phyloP scores from a whole-genome alignment of 2,329 filamentous ascomycete genomes.

The Penicillium rolfsii region DNA sequence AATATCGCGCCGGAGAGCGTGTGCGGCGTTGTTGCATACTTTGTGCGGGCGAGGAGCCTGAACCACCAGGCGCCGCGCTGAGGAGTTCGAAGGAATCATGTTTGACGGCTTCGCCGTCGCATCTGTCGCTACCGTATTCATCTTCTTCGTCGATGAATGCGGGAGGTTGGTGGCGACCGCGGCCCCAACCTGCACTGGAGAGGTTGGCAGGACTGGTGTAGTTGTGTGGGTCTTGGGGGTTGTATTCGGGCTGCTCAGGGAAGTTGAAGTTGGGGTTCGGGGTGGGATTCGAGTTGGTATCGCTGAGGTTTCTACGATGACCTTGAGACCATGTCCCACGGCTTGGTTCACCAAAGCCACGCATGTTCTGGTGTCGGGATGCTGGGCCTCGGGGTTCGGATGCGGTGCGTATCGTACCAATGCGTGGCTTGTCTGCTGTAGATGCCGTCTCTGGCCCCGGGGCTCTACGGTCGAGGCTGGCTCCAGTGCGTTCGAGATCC shows the following conservation, averaged over 20 bases:
- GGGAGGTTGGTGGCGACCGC: conserved; percentile 48
- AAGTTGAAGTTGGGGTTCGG: neutral
- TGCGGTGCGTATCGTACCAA: conserved; percentile 54
- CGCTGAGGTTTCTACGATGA: conserved; percentile 38
- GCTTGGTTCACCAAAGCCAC: conserved; percentile 33
- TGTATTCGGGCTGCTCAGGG: conserved; percentile 16
- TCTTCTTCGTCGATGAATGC: conserved; percentile 81
- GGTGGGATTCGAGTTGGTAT: conserved; percentile 30
- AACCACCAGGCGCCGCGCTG: conserved; percentile 44
- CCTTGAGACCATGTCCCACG: conserved; percentile 37
- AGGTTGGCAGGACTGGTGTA: conserved; percentile 62
- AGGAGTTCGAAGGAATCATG: conserved; percentile 82
- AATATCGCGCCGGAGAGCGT: conserved; percentile 35
- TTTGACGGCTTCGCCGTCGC: conserved; percentile 71
- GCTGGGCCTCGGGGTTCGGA: conserved; percentile 56
- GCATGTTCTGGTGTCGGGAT: conserved; percentile 36
- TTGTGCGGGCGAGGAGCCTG: conserved; percentile 32
- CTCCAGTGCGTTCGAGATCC: conserved; percentile 42
- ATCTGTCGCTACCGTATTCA: conserved; percentile 70
- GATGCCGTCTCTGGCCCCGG: conserved; percentile 17
- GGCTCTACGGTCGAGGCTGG: conserved; percentile 40
- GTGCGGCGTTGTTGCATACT: conserved; percentile 30
- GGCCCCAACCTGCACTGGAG: conserved; percentile 46
- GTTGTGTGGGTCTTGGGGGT: conserved; percentile 48
- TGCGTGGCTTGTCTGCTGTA: conserved; percentile 44